These are phyloP conservation scores for Hyphodiscus hymeniophilus DNA, from an alignment of 495 filamentous ascomycete genomes.

Conservation along the genomic window DNA sequence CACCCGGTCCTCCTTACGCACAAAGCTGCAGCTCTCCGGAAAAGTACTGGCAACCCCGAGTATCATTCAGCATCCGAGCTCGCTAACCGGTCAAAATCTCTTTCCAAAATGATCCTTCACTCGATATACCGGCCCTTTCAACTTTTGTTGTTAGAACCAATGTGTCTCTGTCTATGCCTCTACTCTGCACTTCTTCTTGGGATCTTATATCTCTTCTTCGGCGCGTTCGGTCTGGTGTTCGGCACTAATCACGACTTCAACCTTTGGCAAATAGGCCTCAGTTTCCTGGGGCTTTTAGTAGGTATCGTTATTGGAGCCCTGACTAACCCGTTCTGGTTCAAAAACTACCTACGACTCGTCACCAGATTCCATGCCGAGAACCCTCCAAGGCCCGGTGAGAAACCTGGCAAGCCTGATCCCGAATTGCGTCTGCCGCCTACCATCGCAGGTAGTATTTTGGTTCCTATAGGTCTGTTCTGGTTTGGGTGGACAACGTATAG, in stretches of 20 bases:
- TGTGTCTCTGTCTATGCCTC: constrained; percentile 68
- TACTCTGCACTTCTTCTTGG: constrained; percentile 61
- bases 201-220: constrained; percentile 84
- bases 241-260: constrained; percentile 15
- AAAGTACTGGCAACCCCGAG: constrained; percentile 40
- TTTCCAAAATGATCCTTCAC: constrained; percentile 33
- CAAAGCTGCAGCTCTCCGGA: constrained; percentile 5
- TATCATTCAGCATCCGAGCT: constrained; percentile 7
- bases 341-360: constrained; percentile 4
- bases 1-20: constrained; percentile 23
- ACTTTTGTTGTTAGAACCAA: constrained; percentile 72
- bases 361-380: constrained; percentile 28
- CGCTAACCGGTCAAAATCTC: not conserved
- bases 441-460: constrained; percentile 64
- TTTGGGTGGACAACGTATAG: constrained; percentile 62
- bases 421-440: constrained; percentile 80
- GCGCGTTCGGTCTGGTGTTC: constrained; percentile 81
- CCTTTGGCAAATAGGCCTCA: not conserved
- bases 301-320: not conserved
- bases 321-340: not conserved
- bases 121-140: constrained; percentile 33
- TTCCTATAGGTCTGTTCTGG: constrained; percentile 78
- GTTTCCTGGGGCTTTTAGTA: constrained; percentile 36
- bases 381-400: not conserved
- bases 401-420: constrained; percentile 52